These are phyloP conservation scores for Neurospora sp. DNA, from an alignment of 495 filamentous ascomycete genomes.

Conservation along the genomic window DNA sequence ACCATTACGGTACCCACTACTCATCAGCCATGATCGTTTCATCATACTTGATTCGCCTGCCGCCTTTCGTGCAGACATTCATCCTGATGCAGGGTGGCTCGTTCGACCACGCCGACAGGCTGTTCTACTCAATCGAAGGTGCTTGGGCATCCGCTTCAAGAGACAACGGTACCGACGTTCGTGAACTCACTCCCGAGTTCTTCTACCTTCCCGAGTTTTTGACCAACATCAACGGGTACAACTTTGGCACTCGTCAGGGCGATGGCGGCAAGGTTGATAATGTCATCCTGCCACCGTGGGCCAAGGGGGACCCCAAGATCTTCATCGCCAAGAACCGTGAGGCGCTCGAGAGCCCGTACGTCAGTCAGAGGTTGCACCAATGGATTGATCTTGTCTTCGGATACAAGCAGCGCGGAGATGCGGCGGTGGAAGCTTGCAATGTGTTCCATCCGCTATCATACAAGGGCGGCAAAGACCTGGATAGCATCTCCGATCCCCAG, in stretches of 20 bases:
- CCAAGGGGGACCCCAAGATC: constrained; percentile 90
- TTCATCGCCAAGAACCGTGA: constrained; percentile 92
- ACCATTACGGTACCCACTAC: constrained; percentile 97
- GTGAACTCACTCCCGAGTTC: constrained; percentile 92
- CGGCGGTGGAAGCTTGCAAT: constrained; percentile 82
- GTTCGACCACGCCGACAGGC: constrained; percentile 89
- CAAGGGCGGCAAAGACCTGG: constrained; percentile 84
- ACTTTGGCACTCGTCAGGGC: constrained; percentile 81
- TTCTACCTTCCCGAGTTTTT: constrained; percentile 94
- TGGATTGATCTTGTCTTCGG: constrained; percentile 98
- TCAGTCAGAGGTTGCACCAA: constrained; percentile 78
- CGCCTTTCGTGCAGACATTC: constrained; percentile 93
- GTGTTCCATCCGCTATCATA: constrained; percentile 95
- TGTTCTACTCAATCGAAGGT: constrained; percentile 88
- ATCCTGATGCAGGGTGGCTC: constrained; percentile 93
- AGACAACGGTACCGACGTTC: constrained; percentile 85
- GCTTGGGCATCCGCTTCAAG: constrained; percentile 86
- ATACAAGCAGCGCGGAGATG: constrained; percentile 88
- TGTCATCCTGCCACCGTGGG: constrained; percentile 87
- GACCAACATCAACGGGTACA: constrained; percentile 81
- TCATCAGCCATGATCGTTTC: constrained; percentile 98
- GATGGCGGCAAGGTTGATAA: constrained; percentile 68
- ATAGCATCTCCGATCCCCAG: constrained; percentile 78
- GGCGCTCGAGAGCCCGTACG: constrained; percentile 88
- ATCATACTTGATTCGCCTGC: constrained; percentile 88